Conservation (phyloP, 306 rosid species). For the Rosa chinensis region DNA sequence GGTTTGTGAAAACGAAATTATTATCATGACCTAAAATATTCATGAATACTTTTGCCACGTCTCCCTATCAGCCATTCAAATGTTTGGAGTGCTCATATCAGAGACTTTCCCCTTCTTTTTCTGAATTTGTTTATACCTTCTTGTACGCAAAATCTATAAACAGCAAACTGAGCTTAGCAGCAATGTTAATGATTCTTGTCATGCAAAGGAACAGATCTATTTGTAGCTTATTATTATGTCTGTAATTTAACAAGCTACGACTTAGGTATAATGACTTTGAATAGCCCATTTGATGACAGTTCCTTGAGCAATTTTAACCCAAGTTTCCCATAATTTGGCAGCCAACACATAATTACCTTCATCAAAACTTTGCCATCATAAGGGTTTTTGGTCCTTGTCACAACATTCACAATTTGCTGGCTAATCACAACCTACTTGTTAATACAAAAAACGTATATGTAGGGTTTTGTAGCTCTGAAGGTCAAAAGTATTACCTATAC, state of each 20-base stretch:
- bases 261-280: conserved; percentile 37
- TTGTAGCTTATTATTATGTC: conserved; percentile 63
- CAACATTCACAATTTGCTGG: conserved; percentile 21
- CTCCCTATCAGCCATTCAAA: conserved; percentile 5
- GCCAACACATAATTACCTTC: conserved; percentile 18
- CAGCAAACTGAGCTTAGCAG: conserved; percentile 25
- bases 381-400: conserved; percentile 13
- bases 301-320: conserved; percentile 11
- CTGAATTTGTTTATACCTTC: conserved; percentile 10
- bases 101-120: neutral
- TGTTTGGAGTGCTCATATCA: neutral
- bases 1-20: conserved; percentile 35
- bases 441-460: neutral
- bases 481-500: neutral
- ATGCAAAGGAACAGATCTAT: conserved; percentile 44
- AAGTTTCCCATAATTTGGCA: conserved; percentile 10
- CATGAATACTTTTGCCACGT: conserved; percentile 66
- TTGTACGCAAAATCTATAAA: conserved; percentile 18
- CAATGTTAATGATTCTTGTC: conserved; percentile 56
- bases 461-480: neutral
- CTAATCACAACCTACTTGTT: conserved; percentile 21
- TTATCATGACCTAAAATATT: conserved; percentile 49
- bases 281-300: conserved; percentile 29
- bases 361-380: conserved; percentile 24
- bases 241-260: conserved; percentile 55